A percentile compares a stretch with the other conserved stretches of the same genome.
Conservation (phyloP, 257 asterid genomes). For the Penstemon eatonii region DNA sequence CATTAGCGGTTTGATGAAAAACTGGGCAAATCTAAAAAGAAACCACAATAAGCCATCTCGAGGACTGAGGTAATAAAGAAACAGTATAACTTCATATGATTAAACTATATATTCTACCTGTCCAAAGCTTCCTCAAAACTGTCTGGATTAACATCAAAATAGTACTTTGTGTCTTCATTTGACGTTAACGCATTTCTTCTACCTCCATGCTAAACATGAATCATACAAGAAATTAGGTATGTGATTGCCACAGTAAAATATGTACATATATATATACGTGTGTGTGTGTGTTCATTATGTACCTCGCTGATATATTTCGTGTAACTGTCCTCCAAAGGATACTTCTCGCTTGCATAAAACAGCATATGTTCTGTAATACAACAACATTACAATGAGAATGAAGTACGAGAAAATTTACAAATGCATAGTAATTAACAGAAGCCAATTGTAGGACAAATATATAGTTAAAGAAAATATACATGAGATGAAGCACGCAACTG, state of each 20-base stretch:
- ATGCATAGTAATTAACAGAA: conserved; percentile 13
- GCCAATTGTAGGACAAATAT: neutral
- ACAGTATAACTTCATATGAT: conserved; percentile 7
- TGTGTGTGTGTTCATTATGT: neutral
- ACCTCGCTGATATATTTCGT: conserved; percentile 89
- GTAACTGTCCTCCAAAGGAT: conserved; percentile 93
- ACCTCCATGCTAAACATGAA: conserved; percentile 76
- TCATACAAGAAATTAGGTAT: conserved; percentile 7
- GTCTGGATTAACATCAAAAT: conserved; percentile 88
- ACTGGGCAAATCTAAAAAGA: conserved; percentile 78
- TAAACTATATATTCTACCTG: conserved; percentile 55
- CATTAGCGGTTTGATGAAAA: conserved; percentile 93
- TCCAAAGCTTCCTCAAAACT: conserved; percentile 90
- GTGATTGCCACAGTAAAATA: conserved; percentile 18
- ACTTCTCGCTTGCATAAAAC: conserved; percentile 96
- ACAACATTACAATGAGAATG: conserved; percentile 18
- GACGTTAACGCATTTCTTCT: conserved; percentile 95
- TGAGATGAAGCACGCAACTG: neutral
- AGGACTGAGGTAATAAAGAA: conserved; percentile 8
- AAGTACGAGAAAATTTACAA: conserved; percentile 6
- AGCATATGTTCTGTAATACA: conserved; percentile 86
- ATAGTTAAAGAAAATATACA: neutral
- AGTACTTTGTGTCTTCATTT: conserved; percentile 79
- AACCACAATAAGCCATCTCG: conserved; percentile 25
- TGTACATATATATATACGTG: neutral